A percentile compares a stretch with the other conserved stretches of the same genome.
phyloP scores from a whole-genome alignment of 1,284 basidiomycete species.

The Apiotrichum akiyoshidainum region DNA sequence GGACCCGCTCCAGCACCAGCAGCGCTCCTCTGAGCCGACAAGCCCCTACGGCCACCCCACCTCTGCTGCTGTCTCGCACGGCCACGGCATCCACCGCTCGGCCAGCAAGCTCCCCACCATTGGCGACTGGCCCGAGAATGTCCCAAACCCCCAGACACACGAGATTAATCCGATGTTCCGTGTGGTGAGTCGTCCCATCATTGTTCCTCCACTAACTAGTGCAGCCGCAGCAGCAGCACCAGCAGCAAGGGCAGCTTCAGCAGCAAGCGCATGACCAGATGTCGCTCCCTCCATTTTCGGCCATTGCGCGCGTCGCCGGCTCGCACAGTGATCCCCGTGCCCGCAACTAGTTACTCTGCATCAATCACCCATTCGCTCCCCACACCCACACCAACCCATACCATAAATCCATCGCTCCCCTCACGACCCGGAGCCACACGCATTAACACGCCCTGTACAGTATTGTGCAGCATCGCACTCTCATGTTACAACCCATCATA shows the following conservation, averaged over 20 bases:
- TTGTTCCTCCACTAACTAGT: neutral
- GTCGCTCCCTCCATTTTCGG: constrained; percentile 49
- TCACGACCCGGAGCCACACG: neutral
- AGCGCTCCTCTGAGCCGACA: constrained; percentile 24
- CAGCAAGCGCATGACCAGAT: constrained; percentile 38
- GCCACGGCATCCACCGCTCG: constrained; percentile 26
- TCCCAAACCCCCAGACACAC: constrained; percentile 34
- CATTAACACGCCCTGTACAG: neutral
- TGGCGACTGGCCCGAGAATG: constrained; percentile 50
- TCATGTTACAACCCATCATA: neutral
- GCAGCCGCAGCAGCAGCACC: constrained; percentile 16
- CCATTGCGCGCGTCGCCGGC: constrained; percentile 49
- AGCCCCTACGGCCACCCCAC: constrained; percentile 44
- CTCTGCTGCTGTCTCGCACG: constrained; percentile 32
- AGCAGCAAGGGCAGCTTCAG: constrained; percentile 6
- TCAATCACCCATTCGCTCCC: neutral
- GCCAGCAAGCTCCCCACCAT: constrained; percentile 48
- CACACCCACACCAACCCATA: neutral
- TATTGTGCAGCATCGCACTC: neutral
- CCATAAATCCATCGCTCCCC: too few relatives aligned
- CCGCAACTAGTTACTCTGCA: neutral
- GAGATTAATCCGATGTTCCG: constrained; percentile 83
- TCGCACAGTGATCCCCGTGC: neutral
- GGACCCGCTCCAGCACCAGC: neutral
- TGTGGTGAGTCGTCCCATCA: constrained; percentile 63